Conservation (phyloP, 139 green algal genomes). For the Closterium sp. region DNA sequence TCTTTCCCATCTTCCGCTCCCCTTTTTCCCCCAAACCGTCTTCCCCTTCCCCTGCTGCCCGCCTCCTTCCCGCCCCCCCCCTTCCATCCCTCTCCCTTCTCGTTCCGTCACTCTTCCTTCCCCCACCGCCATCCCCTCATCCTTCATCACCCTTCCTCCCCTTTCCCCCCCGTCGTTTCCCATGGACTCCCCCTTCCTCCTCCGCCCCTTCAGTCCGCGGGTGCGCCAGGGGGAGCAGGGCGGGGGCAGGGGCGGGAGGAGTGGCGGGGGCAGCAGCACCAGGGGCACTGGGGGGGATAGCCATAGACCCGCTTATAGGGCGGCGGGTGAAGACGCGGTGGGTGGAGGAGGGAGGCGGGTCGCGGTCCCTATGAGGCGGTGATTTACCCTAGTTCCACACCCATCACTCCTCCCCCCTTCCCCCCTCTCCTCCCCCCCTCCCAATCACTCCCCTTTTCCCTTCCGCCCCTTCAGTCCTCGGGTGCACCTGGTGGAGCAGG, state of each 20-base stretch:
- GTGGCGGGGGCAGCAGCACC: neutral
- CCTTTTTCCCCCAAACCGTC: too few species aligned
- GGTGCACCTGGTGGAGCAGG: neutral
- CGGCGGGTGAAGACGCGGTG: conserved; percentile 13
- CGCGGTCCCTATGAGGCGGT: conserved; percentile 27
- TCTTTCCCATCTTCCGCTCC: neutral
- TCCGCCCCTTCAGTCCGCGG: neutral
- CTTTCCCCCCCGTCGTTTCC: neutral
- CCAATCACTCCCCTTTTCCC: neutral
- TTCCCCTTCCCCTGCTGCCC: neutral
- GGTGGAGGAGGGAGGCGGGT: conserved; percentile 7
- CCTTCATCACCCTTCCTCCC: neutral
- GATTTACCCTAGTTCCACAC: too few species aligned
- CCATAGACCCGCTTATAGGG: conserved; percentile 20
- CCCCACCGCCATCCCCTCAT: neutral
- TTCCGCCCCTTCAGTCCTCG: neutral
- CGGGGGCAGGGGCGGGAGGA: neutral
- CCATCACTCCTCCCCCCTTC: too few species aligned
- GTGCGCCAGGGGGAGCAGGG: neutral
- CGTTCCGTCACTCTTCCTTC: neutral
- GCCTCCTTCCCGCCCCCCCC: neutral
- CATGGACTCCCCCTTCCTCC: neutral
- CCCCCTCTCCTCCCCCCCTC: neutral
- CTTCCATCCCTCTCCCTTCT: neutral
- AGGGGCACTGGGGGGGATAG: neutral